These are phyloP conservation scores for Brasenia schreberi DNA, from an alignment of 164 flowering plant species.

Conservation along the genomic window DNA sequence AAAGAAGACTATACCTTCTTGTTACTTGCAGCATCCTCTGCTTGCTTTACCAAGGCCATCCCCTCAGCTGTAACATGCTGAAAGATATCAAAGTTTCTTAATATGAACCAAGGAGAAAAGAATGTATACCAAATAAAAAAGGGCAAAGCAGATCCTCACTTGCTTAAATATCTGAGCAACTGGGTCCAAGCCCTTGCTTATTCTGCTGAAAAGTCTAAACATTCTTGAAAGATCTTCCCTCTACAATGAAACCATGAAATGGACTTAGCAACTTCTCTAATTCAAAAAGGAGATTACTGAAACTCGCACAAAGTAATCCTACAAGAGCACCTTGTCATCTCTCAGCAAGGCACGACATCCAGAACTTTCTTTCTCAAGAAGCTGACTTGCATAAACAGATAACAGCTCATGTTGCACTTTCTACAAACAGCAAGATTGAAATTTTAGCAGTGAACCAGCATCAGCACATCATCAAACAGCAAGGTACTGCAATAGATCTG, in stretches of 20 bases:
- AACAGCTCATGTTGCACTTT: slow-evolving; percentile 25
- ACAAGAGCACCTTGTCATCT: slow-evolving; percentile 66
- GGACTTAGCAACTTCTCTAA: not conserved
- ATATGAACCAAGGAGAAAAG: not conserved
- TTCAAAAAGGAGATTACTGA: not conserved
- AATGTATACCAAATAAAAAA: not conserved
- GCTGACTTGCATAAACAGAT: slow-evolving; percentile 40
- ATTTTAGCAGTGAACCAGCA: too few relatives aligned
- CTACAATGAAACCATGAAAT: slow-evolving; percentile 9
- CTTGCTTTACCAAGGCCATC: slow-evolving; percentile 81
- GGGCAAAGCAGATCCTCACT: slow-evolving; percentile 27
- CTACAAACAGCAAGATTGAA: slow-evolving; percentile 4
- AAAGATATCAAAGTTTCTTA: slow-evolving; percentile 6
- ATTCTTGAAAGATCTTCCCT: slow-evolving; percentile 81
- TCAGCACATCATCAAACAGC: too few relatives aligned
- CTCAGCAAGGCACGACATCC: slow-evolving; percentile 86
- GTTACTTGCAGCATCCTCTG: slow-evolving; percentile 52
- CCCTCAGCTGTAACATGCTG: slow-evolving; percentile 97
- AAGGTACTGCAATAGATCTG: too few relatives aligned
- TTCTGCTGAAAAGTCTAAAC: slow-evolving; percentile 71
- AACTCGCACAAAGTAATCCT: not conserved
- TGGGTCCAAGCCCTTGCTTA: slow-evolving; percentile 72
- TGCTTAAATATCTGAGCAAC: slow-evolving; percentile 73
- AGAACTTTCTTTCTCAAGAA: slow-evolving; percentile 90
- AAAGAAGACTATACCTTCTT: slow-evolving; percentile 44